Base-by-base conservation (phyloP, 176 grass and related monocot genomes). In the Ampelocalamus luodianensis region DNA sequence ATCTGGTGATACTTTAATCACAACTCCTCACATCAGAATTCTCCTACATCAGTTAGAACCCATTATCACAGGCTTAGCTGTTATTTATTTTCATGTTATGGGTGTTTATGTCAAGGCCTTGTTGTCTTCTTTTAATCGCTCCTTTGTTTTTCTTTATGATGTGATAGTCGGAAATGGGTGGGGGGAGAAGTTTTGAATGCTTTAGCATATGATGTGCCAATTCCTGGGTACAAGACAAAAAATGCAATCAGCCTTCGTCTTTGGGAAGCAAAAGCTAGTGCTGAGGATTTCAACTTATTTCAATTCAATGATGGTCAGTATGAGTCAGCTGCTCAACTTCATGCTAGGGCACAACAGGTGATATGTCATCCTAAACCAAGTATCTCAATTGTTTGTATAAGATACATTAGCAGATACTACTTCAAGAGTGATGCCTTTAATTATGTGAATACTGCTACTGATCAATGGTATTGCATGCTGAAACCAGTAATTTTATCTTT, bases 191-290 rank as follows among this genome's bases (percentile, higher is more conserved):
- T 92, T 69, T 70, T 99, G 45, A 89, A 91, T 38, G 96, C 96
- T 71, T 78, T 99, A 68, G 96, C 96, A 81, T 96, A 96, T 88
- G 96, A 99, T 81, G 96, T 92, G 56, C 96, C 93, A 74, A 98
- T 98, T 78, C 96, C 96, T 87, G 96, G 96, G 72, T 99, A 95
- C 89, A 99, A 96, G 60, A 96, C 93, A 63, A 99, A 96, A 77
- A 99, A 96, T 87, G 88, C 91, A 15, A 99, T 96, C 85, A 96
- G 86, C 85, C 94, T 99, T 79, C 91, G 96, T 46, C 92, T 99
- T 82, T 99, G 96, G 96, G 93, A 96, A 71, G 93, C 96, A 61
- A 99, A 90, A 88, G 89, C 91, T 81, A 87, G 9, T 76, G 88
- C 91, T 83, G 78, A 94, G 79, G 90, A 99, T 91, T 99, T 99